Conservation (phyloP, 179 eudicot species). For the Camellia oleifera region DNA sequence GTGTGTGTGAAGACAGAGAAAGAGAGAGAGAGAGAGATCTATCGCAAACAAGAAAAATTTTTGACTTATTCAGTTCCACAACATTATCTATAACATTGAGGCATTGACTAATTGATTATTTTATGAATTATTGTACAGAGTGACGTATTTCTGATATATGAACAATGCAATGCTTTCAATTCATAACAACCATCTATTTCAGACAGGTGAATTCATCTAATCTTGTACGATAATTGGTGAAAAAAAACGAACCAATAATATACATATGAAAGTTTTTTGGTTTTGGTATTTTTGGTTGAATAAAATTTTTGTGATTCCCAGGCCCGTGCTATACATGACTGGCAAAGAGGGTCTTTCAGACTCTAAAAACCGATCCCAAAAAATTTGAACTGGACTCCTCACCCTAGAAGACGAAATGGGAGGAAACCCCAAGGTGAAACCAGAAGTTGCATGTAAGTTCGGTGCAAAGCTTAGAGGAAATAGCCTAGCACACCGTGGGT, state of each 20-base stretch:
- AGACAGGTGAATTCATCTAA: slow-evolving; percentile 36
- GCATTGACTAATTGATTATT: neutral
- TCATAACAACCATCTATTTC: slow-evolving; percentile 38
- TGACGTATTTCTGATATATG: slow-evolving; percentile 40
- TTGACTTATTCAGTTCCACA: slow-evolving; percentile 2
- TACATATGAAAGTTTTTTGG: neutral
- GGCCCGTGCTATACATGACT: slow-evolving; percentile 54
- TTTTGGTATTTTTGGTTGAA: neutral
- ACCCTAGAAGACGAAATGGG: slow-evolving; percentile 27
- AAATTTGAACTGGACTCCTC: slow-evolving; percentile 33
- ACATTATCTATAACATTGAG: neutral
- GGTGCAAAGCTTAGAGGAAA: slow-evolving; percentile 22
- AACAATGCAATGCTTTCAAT: slow-evolving; percentile 50
- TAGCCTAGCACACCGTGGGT: neutral
- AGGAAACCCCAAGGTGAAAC: slow-evolving; percentile 23
- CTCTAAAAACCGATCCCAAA: slow-evolving; percentile 30
- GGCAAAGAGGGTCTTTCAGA: slow-evolving; percentile 42
- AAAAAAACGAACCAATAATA: neutral
- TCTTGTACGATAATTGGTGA: neutral
- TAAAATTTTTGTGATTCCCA: slow-evolving; percentile 9
- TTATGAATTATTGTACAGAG: slow-evolving; percentile 25
- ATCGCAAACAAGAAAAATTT: neutral
- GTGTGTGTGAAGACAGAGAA: neutral
- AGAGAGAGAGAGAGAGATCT: neutral
- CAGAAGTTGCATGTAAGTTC: slow-evolving; percentile 18